Evolutionary conservation across 495 filamentous ascomycete species (phyloP), one percentile per base, ranked within the genome.

Genomic region (Penicillium paxilli): DNA sequence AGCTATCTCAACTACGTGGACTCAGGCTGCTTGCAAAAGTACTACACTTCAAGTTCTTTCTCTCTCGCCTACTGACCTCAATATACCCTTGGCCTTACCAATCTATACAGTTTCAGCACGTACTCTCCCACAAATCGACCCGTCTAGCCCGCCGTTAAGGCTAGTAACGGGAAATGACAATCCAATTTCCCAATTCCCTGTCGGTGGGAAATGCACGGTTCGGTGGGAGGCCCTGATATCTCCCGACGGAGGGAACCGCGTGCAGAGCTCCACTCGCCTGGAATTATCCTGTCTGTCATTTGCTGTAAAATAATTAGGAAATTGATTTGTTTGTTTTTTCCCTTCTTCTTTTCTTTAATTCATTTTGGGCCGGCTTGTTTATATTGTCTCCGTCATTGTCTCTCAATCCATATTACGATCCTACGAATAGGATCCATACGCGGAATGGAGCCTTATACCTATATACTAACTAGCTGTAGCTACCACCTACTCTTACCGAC

Each of bases 191-290:
- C 40, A 42, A 42, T 21, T 9, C 40, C 40, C 19, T 42, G 40
- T 42, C 40, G 19, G 40, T 42, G 40, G 40, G 40, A 42, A n/a
- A 42, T 42, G 40, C 40, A 42, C 40, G 40, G 40, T 42, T 42
- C 40, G 40, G 21, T 42, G 40, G 40, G 40, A 42, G 40, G 40
- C 19, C 19, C 40, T 42, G 4, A 42, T 42, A 4, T 42, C 17
- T 42, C 38, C 38, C 38, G 9, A 41, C 38, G 38, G 40, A 23
- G 40, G 20, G 40, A 42, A 42, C 40, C 40, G 40, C 40, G 8
- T 42, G 40, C 40, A 23, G 19, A n/a, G 40, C 17, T 42, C 40
- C 40, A 42, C 40, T 11, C 33, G 14, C 38, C 17, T 42, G 40
- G 19, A n/a, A 42, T 42, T 20, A 21, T 21, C 19, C 40, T 42